Percentiles rank a stretch among this genome's conserved stretches.
phyloP scores from a whole-genome alignment of 2,329 filamentous ascomycete genomes.

The Apiospora phragmitis region DNA sequence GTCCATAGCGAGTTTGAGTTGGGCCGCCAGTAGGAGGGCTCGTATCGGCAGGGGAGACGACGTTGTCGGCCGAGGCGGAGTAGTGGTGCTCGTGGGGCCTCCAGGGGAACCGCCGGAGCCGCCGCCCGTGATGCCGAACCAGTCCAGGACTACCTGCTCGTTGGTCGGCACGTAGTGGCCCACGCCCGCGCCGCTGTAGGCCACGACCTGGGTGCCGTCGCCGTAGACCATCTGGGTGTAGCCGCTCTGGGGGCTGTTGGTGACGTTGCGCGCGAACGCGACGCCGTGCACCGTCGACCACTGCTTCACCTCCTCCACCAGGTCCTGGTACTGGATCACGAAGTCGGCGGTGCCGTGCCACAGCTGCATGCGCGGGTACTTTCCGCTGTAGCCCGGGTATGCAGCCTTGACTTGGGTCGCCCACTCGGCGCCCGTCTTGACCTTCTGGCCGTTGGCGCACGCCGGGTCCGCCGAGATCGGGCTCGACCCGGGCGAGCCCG shows the following conservation, averaged over 20 bases:
- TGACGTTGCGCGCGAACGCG: constrained; percentile 14
- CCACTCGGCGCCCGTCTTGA: constrained; percentile 47
- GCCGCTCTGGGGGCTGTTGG: constrained; percentile 18
- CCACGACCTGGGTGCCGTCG: constrained; percentile 22
- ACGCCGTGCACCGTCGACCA: constrained; percentile 39
- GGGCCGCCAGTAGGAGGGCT: not conserved
- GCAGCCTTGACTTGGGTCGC: constrained; percentile 44
- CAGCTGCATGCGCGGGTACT: constrained; percentile 32
- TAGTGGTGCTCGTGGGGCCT: not conserved
- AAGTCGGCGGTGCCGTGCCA: constrained; percentile 35
- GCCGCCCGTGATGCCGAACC: constrained; percentile 21
- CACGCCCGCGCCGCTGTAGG: constrained; percentile 21
- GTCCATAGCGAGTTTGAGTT: not conserved
- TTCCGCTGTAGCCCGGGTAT: constrained; percentile 34
- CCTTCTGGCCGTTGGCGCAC: constrained; percentile 48
- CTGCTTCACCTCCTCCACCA: constrained; percentile 34
- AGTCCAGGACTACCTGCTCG: constrained; percentile 23
- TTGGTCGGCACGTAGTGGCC: constrained; percentile 21
- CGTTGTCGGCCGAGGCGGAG: not conserved
- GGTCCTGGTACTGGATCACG: constrained; percentile 29
- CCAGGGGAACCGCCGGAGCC: not conserved
- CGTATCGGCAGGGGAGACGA: not conserved
- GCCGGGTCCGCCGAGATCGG: constrained; percentile 50
- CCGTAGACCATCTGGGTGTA: constrained; percentile 25
- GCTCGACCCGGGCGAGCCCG: constrained; percentile 36